Evolutionary conservation across 2,329 filamentous ascomycete species (phyloP).

Genomic region (Pochonia chlamydosporia): DNA sequence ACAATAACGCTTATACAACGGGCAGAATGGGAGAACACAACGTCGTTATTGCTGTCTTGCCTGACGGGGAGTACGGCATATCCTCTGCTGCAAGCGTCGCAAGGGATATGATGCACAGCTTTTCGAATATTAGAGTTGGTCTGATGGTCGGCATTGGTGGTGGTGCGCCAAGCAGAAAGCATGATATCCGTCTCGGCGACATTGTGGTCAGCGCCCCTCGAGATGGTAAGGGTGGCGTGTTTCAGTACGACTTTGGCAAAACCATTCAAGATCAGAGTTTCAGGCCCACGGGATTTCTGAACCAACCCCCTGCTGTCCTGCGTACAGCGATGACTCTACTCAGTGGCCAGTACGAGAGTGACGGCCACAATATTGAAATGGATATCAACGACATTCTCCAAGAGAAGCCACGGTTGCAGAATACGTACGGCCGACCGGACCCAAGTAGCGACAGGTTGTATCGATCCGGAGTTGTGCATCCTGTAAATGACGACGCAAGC

Average conservation of each 20-base stretch:
- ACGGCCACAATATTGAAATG: conserved; percentile 9
- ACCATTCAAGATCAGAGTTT: conserved; percentile 10
- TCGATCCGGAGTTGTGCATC: conserved; percentile 4
- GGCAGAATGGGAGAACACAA: conserved; percentile 13
- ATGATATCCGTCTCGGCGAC: conserved; percentile 27
- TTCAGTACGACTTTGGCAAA: conserved; percentile 20
- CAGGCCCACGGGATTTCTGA: conserved; percentile 5
- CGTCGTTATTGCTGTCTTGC: conserved; percentile 11
- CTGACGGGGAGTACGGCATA: conserved; percentile 8
- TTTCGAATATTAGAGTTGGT: conserved; percentile 20
- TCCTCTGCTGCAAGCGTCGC: conserved; percentile 16
- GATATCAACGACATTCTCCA: not conserved
- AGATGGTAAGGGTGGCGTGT: conserved; percentile 9
- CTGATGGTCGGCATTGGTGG: conserved; percentile 15
- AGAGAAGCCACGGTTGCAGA: not conserved
- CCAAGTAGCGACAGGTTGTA: conserved; percentile 6
- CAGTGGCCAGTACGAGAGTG: not conserved
- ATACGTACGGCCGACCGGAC: conserved; percentile 5
- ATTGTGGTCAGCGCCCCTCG: conserved; percentile 14
- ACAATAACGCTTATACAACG: conserved; percentile 10
- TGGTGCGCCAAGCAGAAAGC: conserved; percentile 23
- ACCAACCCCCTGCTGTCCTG: conserved; percentile 12
- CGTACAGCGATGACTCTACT: conserved; percentile 5
- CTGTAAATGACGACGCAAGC: not conserved
- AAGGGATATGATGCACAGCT: conserved; percentile 20